phyloP scores from a whole-genome alignment of 2,329 filamentous ascomycete genomes.

The Aotearoamyces nothofagi region DNA sequence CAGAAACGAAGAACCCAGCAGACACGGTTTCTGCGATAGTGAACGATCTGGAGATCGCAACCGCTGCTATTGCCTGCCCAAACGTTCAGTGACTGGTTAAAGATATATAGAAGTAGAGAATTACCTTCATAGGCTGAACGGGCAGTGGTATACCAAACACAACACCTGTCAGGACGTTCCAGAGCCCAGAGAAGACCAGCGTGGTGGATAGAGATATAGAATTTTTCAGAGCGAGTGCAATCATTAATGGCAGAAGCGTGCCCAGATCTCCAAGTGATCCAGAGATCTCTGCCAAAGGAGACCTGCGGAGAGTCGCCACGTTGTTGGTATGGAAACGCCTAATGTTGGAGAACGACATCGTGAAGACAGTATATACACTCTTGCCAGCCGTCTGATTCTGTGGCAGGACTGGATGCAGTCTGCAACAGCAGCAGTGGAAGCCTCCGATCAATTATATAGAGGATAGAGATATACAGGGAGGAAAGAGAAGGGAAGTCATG shows the following conservation, averaged over 20 bases:
- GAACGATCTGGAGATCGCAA: conserved; percentile 60
- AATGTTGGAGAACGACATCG: conserved; percentile 11
- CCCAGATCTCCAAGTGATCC: conserved; percentile 82
- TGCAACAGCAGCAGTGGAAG: too few species aligned
- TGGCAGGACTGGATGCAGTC: not conserved
- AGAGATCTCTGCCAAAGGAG: conserved; percentile 63
- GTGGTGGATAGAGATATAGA: conserved; percentile 75
- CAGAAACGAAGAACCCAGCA: conserved; percentile 67
- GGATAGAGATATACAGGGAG: too few species aligned
- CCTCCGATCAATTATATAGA: too few species aligned
- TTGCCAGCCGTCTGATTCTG: not conserved
- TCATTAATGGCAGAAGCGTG: conserved; percentile 77
- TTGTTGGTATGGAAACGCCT: conserved; percentile 27
- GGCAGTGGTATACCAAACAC: conserved; percentile 81
- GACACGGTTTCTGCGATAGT: conserved; percentile 60
- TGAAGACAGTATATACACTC: too few species aligned
- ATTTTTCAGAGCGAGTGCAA: conserved; percentile 63
- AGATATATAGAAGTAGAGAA: too few species aligned
- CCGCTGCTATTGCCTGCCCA: conserved; percentile 72
- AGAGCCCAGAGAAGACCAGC: conserved; percentile 74
- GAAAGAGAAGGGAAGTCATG: too few species aligned
- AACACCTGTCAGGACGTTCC: conserved; percentile 70
- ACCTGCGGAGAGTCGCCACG: conserved; percentile 34
- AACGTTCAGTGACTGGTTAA: too few species aligned
- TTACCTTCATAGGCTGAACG: conserved; percentile 71